These are phyloP conservation scores for Pseudofabraea citricarpa DNA, from an alignment of 2,329 filamentous ascomycete species.

Conservation along the genomic window DNA sequence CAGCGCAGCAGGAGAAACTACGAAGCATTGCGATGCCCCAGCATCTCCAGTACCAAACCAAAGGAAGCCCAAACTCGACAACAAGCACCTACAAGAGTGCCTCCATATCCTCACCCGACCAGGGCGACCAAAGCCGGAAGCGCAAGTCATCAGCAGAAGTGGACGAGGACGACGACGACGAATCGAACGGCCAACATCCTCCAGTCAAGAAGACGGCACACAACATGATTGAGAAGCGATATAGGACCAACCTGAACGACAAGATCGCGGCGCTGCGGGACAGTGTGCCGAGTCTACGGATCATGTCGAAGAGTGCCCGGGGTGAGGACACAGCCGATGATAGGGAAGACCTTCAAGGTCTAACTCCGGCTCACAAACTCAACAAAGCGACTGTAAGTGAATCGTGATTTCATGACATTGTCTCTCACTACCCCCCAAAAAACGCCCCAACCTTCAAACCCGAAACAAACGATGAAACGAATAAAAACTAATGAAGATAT, in stretches of 20 bases:
- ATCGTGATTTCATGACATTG: too few relatives aligned
- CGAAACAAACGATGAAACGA: too few relatives aligned
- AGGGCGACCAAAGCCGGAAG: conserved; percentile 50
- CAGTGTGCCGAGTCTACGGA: conserved; percentile 84
- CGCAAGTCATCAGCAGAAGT: conserved; percentile 59
- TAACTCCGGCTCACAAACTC: conserved; percentile 85
- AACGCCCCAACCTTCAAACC: too few relatives aligned
- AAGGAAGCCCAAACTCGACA: conserved; percentile 53
- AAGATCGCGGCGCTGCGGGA: conserved; percentile 92
- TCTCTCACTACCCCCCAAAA: too few relatives aligned
- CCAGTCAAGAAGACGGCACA: conserved; percentile 86
- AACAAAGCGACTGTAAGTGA: conserved; percentile 87
- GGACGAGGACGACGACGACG: conserved; percentile 56
- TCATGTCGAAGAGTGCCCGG: conserved; percentile 68
- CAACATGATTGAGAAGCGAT: conserved; percentile 97
- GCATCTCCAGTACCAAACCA: conserved; percentile 47
- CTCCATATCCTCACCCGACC: conserved; percentile 55
- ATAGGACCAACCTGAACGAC: conserved; percentile 93
- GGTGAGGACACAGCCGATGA: conserved; percentile 69
- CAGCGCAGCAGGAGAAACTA: conserved; percentile 55
- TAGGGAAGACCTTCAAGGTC: conserved; percentile 73
- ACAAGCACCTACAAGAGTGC: conserved; percentile 39
- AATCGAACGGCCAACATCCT: conserved; percentile 50
- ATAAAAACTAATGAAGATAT: conserved; percentile 9
- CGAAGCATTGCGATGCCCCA: conserved; percentile 61